Percentiles rank a stretch among this genome's conserved stretches.
These are phyloP conservation scores for Dictyostelium purpureum DNA, from an alignment of 78 protist genomes.

Conservation along the genomic window DNA sequence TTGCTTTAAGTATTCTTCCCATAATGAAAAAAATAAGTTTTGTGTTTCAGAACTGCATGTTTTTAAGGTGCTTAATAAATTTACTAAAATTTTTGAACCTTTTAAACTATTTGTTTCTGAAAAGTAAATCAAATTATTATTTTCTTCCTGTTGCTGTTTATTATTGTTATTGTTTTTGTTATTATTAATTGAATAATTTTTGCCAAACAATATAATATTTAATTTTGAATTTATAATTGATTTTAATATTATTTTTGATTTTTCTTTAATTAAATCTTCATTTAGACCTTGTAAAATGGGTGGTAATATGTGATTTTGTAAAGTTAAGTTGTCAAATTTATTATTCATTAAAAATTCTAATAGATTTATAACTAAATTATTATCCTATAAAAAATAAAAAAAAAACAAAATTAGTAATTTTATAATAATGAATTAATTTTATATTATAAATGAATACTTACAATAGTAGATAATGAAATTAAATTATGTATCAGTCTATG, in stretches of 20 bases:
- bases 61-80: background rate
- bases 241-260: background rate
- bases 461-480: slow-evolving; percentile 5
- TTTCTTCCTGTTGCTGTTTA: background rate
- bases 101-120: slow-evolving; percentile 1
- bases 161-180: background rate
- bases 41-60: background rate
- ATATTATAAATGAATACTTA: background rate
- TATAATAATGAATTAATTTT: background rate
- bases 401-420: too few relatives aligned
- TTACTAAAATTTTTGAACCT: slow-evolving; percentile 1
- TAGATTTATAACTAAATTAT: background rate
- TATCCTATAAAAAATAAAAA: background rate
- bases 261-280: background rate
- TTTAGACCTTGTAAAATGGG: slow-evolving; percentile 17
- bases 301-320: background rate
- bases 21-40: background rate
- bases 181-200: background rate
- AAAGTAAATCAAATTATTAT: background rate
- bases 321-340: background rate
- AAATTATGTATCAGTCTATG: slow-evolving; percentile 24
- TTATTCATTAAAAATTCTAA: slow-evolving; percentile 1
- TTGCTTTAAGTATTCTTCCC: background rate
- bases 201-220: slow-evolving; percentile 9
- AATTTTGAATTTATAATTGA: slow-evolving; percentile 1